Evolutionary conservation across 257 asterid genomes (phyloP).

Genomic region (Anisodus tanguticus): DNA sequence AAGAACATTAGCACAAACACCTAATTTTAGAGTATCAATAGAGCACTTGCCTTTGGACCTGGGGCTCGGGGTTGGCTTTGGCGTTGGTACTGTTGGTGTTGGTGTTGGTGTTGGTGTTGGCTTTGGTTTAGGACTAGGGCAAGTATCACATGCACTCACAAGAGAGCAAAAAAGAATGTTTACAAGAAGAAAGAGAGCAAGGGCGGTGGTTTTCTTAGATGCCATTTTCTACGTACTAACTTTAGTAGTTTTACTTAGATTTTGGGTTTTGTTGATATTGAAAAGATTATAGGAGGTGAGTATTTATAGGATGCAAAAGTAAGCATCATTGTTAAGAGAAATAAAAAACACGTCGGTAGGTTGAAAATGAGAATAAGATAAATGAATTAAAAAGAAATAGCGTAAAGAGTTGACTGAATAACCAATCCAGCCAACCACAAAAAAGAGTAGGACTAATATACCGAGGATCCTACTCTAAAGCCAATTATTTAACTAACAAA

Average conservation of each 20-base stretch:
- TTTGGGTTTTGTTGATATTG: constrained; percentile 35
- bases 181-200: constrained; percentile 53
- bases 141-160: constrained; percentile 48
- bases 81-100: constrained; percentile 19
- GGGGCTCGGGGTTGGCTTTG: constrained; percentile 43
- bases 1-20: constrained; percentile 60
- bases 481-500: too few species aligned
- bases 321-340: neutral
- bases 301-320: constrained; percentile 45
- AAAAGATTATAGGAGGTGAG: constrained; percentile 22
- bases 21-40: constrained; percentile 58
- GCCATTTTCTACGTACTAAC: constrained; percentile 41
- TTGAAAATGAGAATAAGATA: too few species aligned
- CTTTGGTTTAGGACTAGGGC: constrained; percentile 34
- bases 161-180: constrained; percentile 57
- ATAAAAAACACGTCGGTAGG: neutral
- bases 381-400: too few species aligned
- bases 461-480: too few species aligned
- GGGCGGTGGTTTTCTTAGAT: constrained; percentile 41
- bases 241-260: constrained; percentile 1
- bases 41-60: constrained; percentile 51
- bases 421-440: too few species aligned
- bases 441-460: too few species aligned
- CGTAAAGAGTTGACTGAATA: too few species aligned
- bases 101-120: neutral